Evolutionary conservation across 2,329 filamentous ascomycete genomes (phyloP).

Genomic region (Alternaria alternata): DNA sequence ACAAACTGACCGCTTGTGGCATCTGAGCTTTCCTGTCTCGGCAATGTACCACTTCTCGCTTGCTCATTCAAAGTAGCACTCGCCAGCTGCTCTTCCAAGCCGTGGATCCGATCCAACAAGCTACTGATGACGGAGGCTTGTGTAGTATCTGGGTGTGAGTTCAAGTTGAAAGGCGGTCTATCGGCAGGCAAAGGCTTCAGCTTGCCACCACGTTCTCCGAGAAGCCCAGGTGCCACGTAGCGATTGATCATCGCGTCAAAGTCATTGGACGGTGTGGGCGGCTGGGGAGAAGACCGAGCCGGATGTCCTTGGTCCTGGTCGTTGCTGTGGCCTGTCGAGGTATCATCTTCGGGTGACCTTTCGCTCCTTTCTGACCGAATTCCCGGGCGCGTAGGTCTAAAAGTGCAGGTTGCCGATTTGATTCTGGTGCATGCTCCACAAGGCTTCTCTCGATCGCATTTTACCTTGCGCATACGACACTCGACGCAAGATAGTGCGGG

Average conservation of each 20-base stretch:
- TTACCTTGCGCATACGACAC: slow-evolving; percentile 42
- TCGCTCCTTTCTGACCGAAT: background rate
- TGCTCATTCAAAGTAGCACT: background rate
- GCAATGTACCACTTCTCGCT: background rate
- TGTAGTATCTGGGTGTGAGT: background rate
- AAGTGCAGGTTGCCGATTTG: slow-evolving; percentile 38
- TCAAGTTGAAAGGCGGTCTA: slow-evolving; percentile 4
- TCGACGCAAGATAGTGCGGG: slow-evolving; percentile 43
- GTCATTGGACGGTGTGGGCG: slow-evolving; percentile 10
- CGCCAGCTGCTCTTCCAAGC: slow-evolving; percentile 12
- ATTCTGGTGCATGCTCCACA: slow-evolving; percentile 20
- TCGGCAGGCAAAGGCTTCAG: slow-evolving; percentile 7
- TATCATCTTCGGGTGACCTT: background rate
- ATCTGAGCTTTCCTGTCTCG: background rate
- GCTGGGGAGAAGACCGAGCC: slow-evolving; percentile 1
- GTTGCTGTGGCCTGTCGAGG: background rate
- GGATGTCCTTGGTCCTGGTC: background rate
- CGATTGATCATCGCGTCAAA: slow-evolving; percentile 23
- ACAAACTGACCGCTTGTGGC: slow-evolving; percentile 34
- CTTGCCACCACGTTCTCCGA: slow-evolving; percentile 18
- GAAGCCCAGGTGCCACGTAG: slow-evolving; percentile 26
- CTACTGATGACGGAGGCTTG: slow-evolving; percentile 10
- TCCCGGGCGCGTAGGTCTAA: slow-evolving; percentile 20
- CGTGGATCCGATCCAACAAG: slow-evolving; percentile 11
- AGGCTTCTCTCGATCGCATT: slow-evolving; percentile 35